A percentile compares a stretch with the other conserved stretches of the same genome.
These are phyloP conservation scores for Lactifluus echinatus DNA, from an alignment of 768 basidiomycete species.

Conservation along the genomic window DNA sequence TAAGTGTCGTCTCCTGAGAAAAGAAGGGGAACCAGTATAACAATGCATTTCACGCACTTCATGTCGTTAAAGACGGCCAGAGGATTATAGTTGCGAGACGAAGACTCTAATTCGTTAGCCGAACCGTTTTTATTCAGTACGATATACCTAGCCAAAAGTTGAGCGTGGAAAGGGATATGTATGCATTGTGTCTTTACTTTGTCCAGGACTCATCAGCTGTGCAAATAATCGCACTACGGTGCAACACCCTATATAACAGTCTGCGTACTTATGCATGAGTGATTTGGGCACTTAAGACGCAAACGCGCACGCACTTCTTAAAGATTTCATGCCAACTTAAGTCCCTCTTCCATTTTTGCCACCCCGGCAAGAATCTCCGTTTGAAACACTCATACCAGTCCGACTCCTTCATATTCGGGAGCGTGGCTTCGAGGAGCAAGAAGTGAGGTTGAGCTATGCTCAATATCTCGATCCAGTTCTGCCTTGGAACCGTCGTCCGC, in stretches of 20 bases:
- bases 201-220: slow-evolving; percentile 80
- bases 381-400: slow-evolving; percentile 75
- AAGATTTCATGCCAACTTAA: slow-evolving; percentile 56
- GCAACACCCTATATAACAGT: slow-evolving; percentile 55
- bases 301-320: slow-evolving; percentile 42
- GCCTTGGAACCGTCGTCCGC: slow-evolving; percentile 54
- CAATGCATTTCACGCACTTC: slow-evolving; percentile 42
- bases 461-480: slow-evolving; percentile 75
- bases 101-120: slow-evolving; percentile 58
- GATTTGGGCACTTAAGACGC: neutral
- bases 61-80: slow-evolving; percentile 61
- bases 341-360: slow-evolving; percentile 61
- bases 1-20: slow-evolving; percentile 7
- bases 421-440: slow-evolving; percentile 56
- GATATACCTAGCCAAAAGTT: slow-evolving; percentile 46
- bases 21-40: neutral
- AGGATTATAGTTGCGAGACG: slow-evolving; percentile 64
- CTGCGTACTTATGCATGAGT: slow-evolving; percentile 30
- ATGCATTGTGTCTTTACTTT: slow-evolving; percentile 37
- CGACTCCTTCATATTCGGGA: slow-evolving; percentile 53
- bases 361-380: slow-evolving; percentile 68
- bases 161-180: neutral
- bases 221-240: slow-evolving; percentile 59
- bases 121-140: slow-evolving; percentile 68
- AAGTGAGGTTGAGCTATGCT: slow-evolving; percentile 52